These are phyloP conservation scores for Melastoma candidum DNA, from an alignment of 441 rosid species.

Conservation along the genomic window DNA sequence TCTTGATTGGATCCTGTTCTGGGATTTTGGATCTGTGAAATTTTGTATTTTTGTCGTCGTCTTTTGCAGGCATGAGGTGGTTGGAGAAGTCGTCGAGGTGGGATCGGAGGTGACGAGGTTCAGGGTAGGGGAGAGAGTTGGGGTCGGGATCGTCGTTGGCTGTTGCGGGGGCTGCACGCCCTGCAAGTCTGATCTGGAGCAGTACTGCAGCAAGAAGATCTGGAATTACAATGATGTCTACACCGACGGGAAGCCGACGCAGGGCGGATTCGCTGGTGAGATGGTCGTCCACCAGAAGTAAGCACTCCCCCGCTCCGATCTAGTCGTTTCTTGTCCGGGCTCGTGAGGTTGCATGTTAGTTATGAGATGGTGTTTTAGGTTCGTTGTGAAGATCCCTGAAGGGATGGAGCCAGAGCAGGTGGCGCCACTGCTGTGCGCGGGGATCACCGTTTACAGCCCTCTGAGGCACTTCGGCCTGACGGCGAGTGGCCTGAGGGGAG, in stretches of 20 bases:
- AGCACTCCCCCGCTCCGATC: constrained; percentile 4
- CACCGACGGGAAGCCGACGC: constrained; percentile 34
- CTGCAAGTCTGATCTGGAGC: constrained; percentile 33
- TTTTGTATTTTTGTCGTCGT: constrained; percentile 1
- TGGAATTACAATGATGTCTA: constrained; percentile 20
- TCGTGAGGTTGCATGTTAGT: not conserved
- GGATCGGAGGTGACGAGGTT: constrained; percentile 28
- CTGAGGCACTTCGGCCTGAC: constrained; percentile 24
- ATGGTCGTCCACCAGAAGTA: constrained; percentile 40
- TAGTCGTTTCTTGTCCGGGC: not conserved
- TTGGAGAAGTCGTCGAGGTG: constrained; percentile 33
- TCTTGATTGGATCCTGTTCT: not conserved
- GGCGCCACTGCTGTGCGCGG: constrained; percentile 35
- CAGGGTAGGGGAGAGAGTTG: constrained; percentile 30
- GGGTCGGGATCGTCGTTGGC: constrained; percentile 30
- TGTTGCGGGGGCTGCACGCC: constrained; percentile 30
- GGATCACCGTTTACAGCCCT: constrained; percentile 44
- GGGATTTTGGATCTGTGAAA: not conserved
- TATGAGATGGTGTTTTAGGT: constrained; percentile 15
- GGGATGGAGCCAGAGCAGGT: constrained; percentile 33
- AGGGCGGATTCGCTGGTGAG: constrained; percentile 34
- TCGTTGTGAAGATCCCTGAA: constrained; percentile 32
- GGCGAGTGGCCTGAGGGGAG: constrained; percentile 18
- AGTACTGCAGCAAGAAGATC: constrained; percentile 27
- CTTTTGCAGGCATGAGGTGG: constrained; percentile 36